Conservation (phyloP, 2,329 filamentous ascomycete species). For the Ceratocystis papillata region DNA sequence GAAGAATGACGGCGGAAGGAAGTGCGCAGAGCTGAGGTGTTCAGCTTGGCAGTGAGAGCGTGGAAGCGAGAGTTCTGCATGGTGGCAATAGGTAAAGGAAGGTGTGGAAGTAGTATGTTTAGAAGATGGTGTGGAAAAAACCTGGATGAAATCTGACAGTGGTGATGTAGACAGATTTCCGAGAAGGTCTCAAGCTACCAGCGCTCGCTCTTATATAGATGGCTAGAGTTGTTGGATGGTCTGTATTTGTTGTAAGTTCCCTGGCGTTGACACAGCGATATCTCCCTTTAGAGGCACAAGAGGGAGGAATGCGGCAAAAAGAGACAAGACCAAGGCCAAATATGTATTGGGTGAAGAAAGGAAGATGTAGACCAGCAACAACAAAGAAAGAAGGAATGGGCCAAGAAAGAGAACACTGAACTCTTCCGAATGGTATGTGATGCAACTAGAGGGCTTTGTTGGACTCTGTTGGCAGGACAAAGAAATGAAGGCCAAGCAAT, state of each 20-base stretch:
- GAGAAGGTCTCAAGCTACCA: conserved; percentile 3
- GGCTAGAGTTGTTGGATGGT: neutral
- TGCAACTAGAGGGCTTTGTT: neutral
- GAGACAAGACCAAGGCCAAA: conserved; percentile 17
- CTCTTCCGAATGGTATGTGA: conserved; percentile 19
- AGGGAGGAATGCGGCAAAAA: conserved; percentile 21
- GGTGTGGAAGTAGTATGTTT: neutral
- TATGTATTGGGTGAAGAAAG: conserved; percentile 22
- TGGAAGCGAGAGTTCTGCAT: conserved; percentile 44
- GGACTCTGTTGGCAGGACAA: conserved; percentile 7
- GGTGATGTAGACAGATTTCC: neutral
- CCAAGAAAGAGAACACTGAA: conserved; percentile 23
- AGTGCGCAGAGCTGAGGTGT: conserved; percentile 38
- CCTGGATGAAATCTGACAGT: no score
- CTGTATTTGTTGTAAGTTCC: conserved; percentile 4
- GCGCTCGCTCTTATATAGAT: conserved; percentile 12
- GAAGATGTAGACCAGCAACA: conserved; percentile 13
- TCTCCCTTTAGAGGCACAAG: conserved; percentile 17
- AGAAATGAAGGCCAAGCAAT: conserved; percentile 15
- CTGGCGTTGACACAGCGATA: conserved; percentile 16
- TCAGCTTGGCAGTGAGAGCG: conserved; percentile 42
- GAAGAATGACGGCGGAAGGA: conserved; percentile 44
- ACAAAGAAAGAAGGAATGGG: conserved; percentile 18
- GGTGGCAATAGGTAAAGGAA: conserved; percentile 27
- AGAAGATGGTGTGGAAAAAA: neutral